phyloP scores from a whole-genome alignment of 2,329 filamentous ascomycete genomes.

The Fonsecaea erecta region DNA sequence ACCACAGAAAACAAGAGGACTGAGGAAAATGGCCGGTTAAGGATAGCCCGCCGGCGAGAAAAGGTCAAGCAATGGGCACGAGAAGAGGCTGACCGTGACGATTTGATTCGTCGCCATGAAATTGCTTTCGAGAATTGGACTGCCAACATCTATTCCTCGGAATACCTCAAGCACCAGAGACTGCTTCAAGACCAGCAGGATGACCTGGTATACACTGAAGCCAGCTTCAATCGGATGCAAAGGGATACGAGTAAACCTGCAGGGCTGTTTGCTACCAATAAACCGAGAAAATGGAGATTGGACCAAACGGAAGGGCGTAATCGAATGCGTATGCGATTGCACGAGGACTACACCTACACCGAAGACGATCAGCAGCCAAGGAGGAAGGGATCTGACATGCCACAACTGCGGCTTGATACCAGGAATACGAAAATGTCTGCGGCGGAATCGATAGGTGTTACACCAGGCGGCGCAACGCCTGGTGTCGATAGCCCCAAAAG shows the following conservation, averaged over 20 bases:
- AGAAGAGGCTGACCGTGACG: constrained; percentile 71
- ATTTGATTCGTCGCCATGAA: constrained; percentile 78
- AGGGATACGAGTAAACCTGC: constrained; percentile 77
- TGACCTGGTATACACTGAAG: constrained; percentile 75
- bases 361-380: constrained; percentile 76
- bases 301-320: constrained; percentile 95
- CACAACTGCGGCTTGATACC: constrained; percentile 53
- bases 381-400: constrained; percentile 65
- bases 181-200: constrained; percentile 92
- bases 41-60: constrained; percentile 77
- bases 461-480: constrained; percentile 40
- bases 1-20: constrained; percentile 78
- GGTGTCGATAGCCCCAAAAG: constrained; percentile 25
- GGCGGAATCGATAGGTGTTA: constrained; percentile 48
- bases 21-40: constrained; percentile 71
- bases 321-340: constrained; percentile 85
- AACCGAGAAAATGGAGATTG: constrained; percentile 79
- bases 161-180: constrained; percentile 89
- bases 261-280: constrained; percentile 73
- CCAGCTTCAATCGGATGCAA: constrained; percentile 77
- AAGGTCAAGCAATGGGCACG: constrained; percentile 78
- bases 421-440: constrained; percentile 47
- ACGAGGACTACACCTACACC: constrained; percentile 64
- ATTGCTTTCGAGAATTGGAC: constrained; percentile 88
- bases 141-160: constrained; percentile 90